Evolutionary conservation across 495 filamentous ascomycete genomes (phyloP).

Genomic region (Aspergillus heteromorphus): DNA sequence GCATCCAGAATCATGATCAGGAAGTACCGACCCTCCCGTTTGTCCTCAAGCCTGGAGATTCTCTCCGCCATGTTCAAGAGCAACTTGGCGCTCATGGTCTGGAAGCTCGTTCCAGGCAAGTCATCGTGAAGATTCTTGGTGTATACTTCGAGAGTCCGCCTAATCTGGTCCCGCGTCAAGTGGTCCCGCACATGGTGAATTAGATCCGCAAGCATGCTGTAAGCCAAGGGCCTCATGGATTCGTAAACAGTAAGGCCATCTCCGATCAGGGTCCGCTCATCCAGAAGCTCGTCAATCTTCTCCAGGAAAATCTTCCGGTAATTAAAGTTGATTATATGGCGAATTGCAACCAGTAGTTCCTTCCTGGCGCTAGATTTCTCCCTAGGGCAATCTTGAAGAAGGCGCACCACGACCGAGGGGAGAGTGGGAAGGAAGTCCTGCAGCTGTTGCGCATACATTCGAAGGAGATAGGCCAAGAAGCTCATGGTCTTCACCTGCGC

Average conservation of each 20-base stretch:
- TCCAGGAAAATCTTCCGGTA: constrained; percentile 91
- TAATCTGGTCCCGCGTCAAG: constrained; percentile 79
- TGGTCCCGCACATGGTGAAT: constrained; percentile 94
- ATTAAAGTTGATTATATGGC: constrained; percentile 99
- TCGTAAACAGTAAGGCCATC: constrained; percentile 97
- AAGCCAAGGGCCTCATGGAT: constrained; percentile 90
- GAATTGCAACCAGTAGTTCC: constrained; percentile 90
- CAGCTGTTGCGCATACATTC: constrained; percentile 81
- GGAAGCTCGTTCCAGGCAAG: constrained; percentile 96
- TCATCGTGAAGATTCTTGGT: constrained; percentile 93
- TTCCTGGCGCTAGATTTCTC: constrained; percentile 92
- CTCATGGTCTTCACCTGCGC: constrained; percentile 99
- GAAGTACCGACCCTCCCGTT: constrained; percentile 89
- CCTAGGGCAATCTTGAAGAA: constrained; percentile 88
- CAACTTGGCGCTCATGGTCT: constrained; percentile 98
- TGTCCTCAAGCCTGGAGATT: constrained; percentile 86
- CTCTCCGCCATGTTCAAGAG: constrained; percentile 96
- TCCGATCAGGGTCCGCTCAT: constrained; percentile 88
- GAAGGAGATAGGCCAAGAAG: constrained; percentile 89
- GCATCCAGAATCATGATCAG: constrained; percentile 96
- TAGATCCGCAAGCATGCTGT: constrained; percentile 96
- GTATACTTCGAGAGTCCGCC: constrained; percentile 92
- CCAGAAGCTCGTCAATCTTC: constrained; percentile 92
- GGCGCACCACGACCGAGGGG: constrained; percentile 84
- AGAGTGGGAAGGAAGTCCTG: constrained; percentile 83